Evolutionary conservation across 1,284 basidiomycete genomes (phyloP), one percentile per base, ranked within the genome.

Genomic region (Fomitopsis betulina): DNA sequence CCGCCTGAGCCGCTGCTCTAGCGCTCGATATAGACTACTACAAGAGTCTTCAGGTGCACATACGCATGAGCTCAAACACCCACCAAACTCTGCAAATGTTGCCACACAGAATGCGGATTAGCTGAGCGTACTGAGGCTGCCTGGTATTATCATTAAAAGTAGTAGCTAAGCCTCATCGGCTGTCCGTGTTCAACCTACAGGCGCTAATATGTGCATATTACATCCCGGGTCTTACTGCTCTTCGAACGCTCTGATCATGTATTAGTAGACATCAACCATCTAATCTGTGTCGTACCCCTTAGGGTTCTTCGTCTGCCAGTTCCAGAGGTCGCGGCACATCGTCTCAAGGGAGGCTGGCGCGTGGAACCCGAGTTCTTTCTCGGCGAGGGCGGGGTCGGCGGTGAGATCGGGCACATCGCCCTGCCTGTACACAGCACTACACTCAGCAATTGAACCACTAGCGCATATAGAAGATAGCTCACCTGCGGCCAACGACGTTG

Each of bases 381-480:
- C 87, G 0, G 97, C 97, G 27, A 98, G 81, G 3, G 87, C 66
- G 0, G 97, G 96, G 73, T 99, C 91, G 8, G 96, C 97, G 13
- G 96, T 98, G 43, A 99, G 81, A 72, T 98, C 95, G 0, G 97
- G 96, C 0, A 99, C 97, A 71, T 99, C 97, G 9, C 96, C 97
- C 51, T 86, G 82, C 63, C 94, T 94, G 68, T n/a, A 58, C 30
- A 30, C n/a, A 15, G 43, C 32, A 52, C 45, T 27, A 37, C 35
- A 37, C 35, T 37, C 35, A 37, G 35, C 2, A 50, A 19, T 23
- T 38, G 21, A 32, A 15, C 9, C 13, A 45, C 51, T 30, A 2
- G 40, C 3, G 17, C 37, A 5, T 0, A 10, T 38, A 7, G 32
- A 38, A 13, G 25, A 12, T 19, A 19, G 52, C 15, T 66, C 69